These are phyloP conservation scores for Cryptococcus neoformans DNA, from an alignment of 1,284 basidiomycete species.

Conservation along the genomic window DNA sequence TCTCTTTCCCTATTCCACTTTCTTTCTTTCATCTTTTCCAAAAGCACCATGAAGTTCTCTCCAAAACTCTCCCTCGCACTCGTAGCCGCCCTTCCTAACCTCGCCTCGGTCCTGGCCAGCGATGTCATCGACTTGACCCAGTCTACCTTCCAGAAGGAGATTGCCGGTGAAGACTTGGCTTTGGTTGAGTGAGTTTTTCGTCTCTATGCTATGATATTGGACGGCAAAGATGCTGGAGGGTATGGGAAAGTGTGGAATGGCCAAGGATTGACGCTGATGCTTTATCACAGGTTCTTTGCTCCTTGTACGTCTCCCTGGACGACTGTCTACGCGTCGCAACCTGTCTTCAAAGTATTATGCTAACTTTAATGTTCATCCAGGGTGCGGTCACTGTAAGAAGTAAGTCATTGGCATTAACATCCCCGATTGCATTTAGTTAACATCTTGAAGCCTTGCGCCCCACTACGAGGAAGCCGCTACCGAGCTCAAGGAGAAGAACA, in stretches of 20 bases:
- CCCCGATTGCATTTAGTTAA: neutral
- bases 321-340: neutral
- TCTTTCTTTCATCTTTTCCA: neutral
- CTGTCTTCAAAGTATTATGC: neutral
- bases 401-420: conserved; percentile 13
- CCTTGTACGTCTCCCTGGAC: conserved; percentile 38
- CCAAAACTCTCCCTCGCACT: conserved; percentile 19
- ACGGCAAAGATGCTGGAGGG: neutral
- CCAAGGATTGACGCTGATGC: neutral
- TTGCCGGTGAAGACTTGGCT: conserved; percentile 70
- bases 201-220: neutral
- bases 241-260: neutral
- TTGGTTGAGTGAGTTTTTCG: conserved; percentile 70
- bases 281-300: conserved; percentile 39
- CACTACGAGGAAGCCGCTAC: conserved; percentile 97
- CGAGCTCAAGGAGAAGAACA: conserved; percentile 74
- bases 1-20: neutral
- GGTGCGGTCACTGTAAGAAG: conserved; percentile 52
- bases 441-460: conserved; percentile 60
- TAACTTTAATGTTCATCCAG: conserved; percentile 7
- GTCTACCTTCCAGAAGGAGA: conserved; percentile 65
- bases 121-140: conserved; percentile 78
- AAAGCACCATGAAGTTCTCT: conserved; percentile 8
- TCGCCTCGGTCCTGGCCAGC: conserved; percentile 29
- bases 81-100: conserved; percentile 23